phyloP scores from a whole-genome alignment of 345 rosid genomes.

The Dovyalis caffra region DNA sequence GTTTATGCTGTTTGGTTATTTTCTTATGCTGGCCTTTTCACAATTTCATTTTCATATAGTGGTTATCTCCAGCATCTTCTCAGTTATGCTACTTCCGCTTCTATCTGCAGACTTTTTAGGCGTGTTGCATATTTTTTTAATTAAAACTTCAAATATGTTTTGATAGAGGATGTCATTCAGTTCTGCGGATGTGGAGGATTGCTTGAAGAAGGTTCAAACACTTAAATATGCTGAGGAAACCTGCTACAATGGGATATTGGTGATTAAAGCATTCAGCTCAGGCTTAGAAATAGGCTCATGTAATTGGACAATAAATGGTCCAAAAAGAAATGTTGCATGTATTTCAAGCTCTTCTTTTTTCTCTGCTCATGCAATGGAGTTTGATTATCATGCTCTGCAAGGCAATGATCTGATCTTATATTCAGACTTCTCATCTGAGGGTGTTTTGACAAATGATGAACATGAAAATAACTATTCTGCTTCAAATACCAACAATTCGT shows the following conservation, averaged over 20 bases:
- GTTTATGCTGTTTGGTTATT: too few relatives aligned
- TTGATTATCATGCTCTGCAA: constrained; percentile 50
- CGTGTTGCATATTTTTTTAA: background rate
- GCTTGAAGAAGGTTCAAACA: constrained; percentile 56
- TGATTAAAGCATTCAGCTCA: constrained; percentile 72
- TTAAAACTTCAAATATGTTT: background rate
- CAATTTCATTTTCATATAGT: too few relatives aligned
- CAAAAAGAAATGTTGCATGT: constrained; percentile 48
- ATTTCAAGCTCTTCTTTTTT: constrained; percentile 55
- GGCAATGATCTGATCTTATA: constrained; percentile 57
- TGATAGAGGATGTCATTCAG: constrained; percentile 38
- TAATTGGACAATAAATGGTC: constrained; percentile 70
- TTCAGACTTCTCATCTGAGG: constrained; percentile 54
- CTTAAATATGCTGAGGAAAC: constrained; percentile 72
- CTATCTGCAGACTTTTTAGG: background rate
- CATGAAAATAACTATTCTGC: constrained; percentile 17
- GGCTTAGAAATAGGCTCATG: constrained; percentile 89
- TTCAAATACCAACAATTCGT: constrained; percentile 18
- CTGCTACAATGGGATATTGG: constrained; percentile 70
- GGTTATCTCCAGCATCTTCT: background rate
- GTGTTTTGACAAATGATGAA: constrained; percentile 34
- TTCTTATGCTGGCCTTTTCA: too few relatives aligned
- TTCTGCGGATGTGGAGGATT: constrained; percentile 65
- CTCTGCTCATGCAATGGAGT: constrained; percentile 57
- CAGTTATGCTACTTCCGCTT: background rate